These are phyloP conservation scores for Xanthoconium separans DNA, from an alignment of 1,284 basidiomycete genomes.

Conservation along the genomic window DNA sequence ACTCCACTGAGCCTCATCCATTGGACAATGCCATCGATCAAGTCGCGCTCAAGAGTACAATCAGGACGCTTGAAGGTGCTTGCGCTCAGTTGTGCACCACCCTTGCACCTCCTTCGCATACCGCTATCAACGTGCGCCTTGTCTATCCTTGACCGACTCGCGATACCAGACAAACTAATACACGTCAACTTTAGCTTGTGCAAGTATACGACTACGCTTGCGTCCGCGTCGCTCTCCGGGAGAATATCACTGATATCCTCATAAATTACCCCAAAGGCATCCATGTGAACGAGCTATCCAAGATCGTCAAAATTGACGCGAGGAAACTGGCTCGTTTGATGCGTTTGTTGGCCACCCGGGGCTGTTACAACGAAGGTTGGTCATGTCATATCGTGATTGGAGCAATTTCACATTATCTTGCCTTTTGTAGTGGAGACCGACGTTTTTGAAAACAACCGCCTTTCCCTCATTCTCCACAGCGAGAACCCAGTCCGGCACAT, in stretches of 20 bases:
- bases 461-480: constrained; percentile 33
- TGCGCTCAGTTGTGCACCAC: constrained; percentile 31
- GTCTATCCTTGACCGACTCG: too few relatives aligned
- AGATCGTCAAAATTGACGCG: constrained; percentile 25
- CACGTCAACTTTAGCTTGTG: constrained; percentile 24
- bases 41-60: constrained; percentile 19
- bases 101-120: constrained; percentile 30
- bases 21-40: constrained; percentile 27
- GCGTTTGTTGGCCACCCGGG: constrained; percentile 36
- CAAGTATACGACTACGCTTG: constrained; percentile 31
- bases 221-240: constrained; percentile 28
- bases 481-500: constrained; percentile 26
- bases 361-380: constrained; percentile 37
- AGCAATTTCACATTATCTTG: background rate
- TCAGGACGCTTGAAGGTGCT: constrained; percentile 31
- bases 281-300: constrained; percentile 31
- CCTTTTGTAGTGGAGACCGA: constrained; percentile 24
- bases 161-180: background rate
- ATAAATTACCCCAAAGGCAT: constrained; percentile 29
- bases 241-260: constrained; percentile 33
- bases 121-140: constrained; percentile 25
- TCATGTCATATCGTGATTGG: background rate
- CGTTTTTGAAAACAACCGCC: constrained; percentile 36
- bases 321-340: constrained; percentile 35
- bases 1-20: constrained; percentile 23